phyloP scores from a whole-genome alignment of 2,329 filamentous ascomycete genomes.

The Berkeleyomyces rouxiae region DNA sequence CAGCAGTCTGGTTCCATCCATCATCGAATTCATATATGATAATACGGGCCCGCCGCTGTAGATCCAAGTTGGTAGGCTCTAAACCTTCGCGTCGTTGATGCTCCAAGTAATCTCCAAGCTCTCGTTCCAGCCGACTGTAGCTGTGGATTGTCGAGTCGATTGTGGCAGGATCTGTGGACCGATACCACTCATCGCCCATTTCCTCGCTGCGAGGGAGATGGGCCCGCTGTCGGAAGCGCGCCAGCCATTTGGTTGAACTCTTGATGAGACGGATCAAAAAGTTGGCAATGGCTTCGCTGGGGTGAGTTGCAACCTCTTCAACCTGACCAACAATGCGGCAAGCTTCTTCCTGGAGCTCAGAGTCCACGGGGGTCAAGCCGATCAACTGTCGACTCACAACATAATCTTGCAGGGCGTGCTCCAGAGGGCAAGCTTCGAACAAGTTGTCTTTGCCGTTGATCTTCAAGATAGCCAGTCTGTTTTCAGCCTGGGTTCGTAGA shows the following conservation, averaged over 20 bases:
- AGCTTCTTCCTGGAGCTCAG: constrained; percentile 42
- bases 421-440: constrained; percentile 40
- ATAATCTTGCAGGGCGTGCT: constrained; percentile 36
- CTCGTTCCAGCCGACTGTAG: constrained; percentile 37
- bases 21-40: constrained; percentile 48
- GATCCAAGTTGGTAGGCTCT: constrained; percentile 34
- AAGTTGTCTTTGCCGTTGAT: constrained; percentile 42
- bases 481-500: constrained; percentile 29
- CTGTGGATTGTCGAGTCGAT: constrained; percentile 46
- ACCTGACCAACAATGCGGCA: constrained; percentile 40
- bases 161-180: constrained; percentile 35
- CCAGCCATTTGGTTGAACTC: constrained; percentile 36
- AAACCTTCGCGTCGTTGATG: constrained; percentile 28
- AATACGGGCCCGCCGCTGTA: constrained; percentile 40
- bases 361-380: constrained; percentile 42
- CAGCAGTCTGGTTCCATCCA: constrained; percentile 46
- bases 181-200: constrained; percentile 29
- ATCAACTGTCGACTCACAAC: constrained; percentile 34
- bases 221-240: constrained; percentile 37
- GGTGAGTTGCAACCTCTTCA: constrained; percentile 33
- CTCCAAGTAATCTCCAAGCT: constrained; percentile 36
- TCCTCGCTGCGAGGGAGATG: constrained; percentile 41
- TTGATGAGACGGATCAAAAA: constrained; percentile 39
- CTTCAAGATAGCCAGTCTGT: constrained; percentile 30
- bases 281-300: constrained; percentile 34